Conservation (phyloP, 225 moss, liverwort and hornwort species). For the Rhytidiadelphus loreus region DNA sequence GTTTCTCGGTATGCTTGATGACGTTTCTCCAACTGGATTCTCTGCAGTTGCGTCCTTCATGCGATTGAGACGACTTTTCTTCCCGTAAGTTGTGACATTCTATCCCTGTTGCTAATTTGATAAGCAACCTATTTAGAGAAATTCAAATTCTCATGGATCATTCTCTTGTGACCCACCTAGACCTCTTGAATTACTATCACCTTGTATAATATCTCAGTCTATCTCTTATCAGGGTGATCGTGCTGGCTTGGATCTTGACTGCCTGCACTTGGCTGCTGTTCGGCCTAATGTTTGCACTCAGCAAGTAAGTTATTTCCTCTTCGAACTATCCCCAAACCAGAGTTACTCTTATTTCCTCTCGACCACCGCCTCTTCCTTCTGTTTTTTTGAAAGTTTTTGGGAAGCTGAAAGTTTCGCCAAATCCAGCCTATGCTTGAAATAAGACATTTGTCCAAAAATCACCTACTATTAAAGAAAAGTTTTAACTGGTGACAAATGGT, state of each 20-base stretch:
- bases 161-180: background rate
- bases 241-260: conserved; percentile 45
- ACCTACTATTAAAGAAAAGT: background rate
- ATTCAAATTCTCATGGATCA: background rate
- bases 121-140: too few relatives aligned
- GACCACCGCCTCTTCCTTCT: background rate
- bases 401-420: background rate
- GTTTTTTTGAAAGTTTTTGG: background rate
- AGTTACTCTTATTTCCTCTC: background rate
- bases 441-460: background rate
- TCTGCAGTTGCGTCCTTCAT: conserved; percentile 44
- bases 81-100: conserved; percentile 24
- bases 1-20: background rate
- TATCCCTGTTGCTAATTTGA: background rate
- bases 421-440: background rate
- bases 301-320: conserved; percentile 24
- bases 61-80: conserved; percentile 28
- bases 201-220: background rate
- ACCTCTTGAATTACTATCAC: background rate
- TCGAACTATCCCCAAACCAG: background rate
- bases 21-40: background rate
- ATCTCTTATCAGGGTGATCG: conserved; percentile 8
- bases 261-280: conserved; percentile 33
- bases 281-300: conserved; percentile 33
- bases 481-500: background rate